Evolutionary conservation across 2,329 filamentous ascomycete species (phyloP).

Genomic region (Fusarium paranaense): DNA sequence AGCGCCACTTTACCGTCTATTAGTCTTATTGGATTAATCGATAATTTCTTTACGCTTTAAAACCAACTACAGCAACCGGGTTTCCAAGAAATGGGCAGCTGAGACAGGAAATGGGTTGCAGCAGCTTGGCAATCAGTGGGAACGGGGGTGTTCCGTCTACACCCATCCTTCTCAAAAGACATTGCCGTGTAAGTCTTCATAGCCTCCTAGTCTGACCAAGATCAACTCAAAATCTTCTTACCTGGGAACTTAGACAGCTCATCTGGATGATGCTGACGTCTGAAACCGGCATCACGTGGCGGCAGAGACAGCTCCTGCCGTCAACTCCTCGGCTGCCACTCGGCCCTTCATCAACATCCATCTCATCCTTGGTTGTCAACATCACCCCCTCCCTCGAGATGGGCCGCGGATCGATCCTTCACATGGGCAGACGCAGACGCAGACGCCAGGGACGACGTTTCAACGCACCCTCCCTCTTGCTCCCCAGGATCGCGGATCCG

Average conservation of each 20-base stretch:
- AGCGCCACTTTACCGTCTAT: neutral
- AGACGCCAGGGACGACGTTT: conserved; percentile 17
- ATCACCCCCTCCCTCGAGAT: conserved; percentile 7
- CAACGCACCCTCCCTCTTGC: neutral
- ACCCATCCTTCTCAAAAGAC: neutral
- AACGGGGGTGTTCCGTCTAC: neutral
- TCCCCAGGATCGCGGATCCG: conserved; percentile 32
- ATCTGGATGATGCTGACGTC: neutral
- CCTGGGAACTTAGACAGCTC: neutral
- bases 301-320: neutral
- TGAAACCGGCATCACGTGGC: neutral
- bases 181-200: neutral
- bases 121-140: neutral
- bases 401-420: conserved; percentile 34
- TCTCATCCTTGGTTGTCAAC: conserved; percentile 7
- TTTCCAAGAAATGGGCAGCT: neutral
- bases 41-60: neutral
- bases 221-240: neutral
- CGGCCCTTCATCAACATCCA: neutral
- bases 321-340: neutral
- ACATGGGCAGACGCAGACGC: conserved; percentile 19
- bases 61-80: neutral
- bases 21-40: neutral
- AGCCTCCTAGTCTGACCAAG: neutral
- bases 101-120: neutral